Evolutionary conservation across 495 filamentous ascomycete species (phyloP).

Genomic region (Penicillium goetzii): DNA sequence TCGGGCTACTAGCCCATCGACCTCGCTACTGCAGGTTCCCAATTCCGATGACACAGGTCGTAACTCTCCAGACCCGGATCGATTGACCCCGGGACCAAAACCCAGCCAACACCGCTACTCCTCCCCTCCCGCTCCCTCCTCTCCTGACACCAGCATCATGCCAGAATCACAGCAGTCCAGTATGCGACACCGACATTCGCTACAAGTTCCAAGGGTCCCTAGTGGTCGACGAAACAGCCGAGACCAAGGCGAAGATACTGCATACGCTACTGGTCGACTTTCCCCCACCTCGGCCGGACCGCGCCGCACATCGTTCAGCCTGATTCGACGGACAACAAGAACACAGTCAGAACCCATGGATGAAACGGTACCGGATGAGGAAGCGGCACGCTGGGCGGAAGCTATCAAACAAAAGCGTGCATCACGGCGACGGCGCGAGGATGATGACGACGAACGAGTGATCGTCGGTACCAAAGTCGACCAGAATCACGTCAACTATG

Average conservation of each 20-base stretch:
- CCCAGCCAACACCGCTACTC: slow-evolving; percentile 68
- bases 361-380: slow-evolving; percentile 83
- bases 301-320: slow-evolving; percentile 77
- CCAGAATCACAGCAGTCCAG: slow-evolving; percentile 49
- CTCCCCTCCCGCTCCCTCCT: slow-evolving; percentile 67
- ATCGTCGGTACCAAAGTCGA: slow-evolving; percentile 98
- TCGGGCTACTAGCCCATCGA: slow-evolving; percentile 32
- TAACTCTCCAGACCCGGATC: slow-evolving; percentile 46
- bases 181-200: slow-evolving; percentile 82
- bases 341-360: slow-evolving; percentile 85
- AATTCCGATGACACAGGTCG: slow-evolving; percentile 43
- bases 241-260: slow-evolving; percentile 64
- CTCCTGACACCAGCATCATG: slow-evolving; percentile 41
- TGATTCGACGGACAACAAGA: slow-evolving; percentile 79
- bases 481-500: slow-evolving; percentile 96
- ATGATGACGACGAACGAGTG: slow-evolving; percentile 91
- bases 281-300: slow-evolving; percentile 71
- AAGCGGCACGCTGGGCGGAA: slow-evolving; percentile 90
- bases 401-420: slow-evolving; percentile 87
- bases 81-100: slow-evolving; percentile 42
- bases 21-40: slow-evolving; percentile 38
- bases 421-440: slow-evolving; percentile 77
- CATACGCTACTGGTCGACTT: slow-evolving; percentile 74
- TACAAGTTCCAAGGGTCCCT: slow-evolving; percentile 76
- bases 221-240: slow-evolving; percentile 56